Conservation (phyloP, 1,139 yeast species). For the Pichia sp. region DNA sequence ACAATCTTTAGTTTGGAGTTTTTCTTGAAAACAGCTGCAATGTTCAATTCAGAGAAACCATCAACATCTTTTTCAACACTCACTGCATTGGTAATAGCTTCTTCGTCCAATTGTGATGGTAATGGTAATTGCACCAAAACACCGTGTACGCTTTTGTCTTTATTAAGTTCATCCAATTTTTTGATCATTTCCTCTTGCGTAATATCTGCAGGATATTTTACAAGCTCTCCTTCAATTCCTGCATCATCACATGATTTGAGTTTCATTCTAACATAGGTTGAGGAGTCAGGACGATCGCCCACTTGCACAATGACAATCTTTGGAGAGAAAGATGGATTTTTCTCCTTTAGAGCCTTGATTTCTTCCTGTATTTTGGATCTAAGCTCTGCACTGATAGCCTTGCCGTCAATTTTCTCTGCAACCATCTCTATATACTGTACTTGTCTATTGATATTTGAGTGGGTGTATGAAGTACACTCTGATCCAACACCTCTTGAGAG, state of each 20-base stretch:
- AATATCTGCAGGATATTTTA: constrained; percentile 51
- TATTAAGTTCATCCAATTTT: constrained; percentile 50
- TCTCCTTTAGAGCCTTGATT: constrained; percentile 40
- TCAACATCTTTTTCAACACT: constrained; percentile 67
- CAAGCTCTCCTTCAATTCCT: constrained; percentile 51
- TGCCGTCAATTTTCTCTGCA: constrained; percentile 29
- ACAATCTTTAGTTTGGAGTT: constrained; percentile 65
- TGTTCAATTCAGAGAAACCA: constrained; percentile 69
- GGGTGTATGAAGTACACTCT: too few species aligned
- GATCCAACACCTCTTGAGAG: too few species aligned
- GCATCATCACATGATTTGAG: constrained; percentile 65
- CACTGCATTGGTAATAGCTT: constrained; percentile 60
- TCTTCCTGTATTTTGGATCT: constrained; percentile 33
- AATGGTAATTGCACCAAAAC: constrained; percentile 66
- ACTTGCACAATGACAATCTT: constrained; percentile 65
- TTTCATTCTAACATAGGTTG: constrained; percentile 70
- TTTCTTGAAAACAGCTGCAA: constrained; percentile 68
- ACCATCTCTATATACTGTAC: too few species aligned
- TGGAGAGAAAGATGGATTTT: constrained; percentile 51
- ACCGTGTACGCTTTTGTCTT: constrained; percentile 62
- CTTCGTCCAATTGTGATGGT: constrained; percentile 64
- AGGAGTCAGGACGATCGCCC: constrained; percentile 69
- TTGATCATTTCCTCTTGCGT: constrained; percentile 49
- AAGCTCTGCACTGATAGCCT: constrained; percentile 26
- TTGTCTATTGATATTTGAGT: too few species aligned